Evolutionary conservation across 805 yeast genomes (phyloP).

Genomic region (Zygotorulaspora sp.): DNA sequence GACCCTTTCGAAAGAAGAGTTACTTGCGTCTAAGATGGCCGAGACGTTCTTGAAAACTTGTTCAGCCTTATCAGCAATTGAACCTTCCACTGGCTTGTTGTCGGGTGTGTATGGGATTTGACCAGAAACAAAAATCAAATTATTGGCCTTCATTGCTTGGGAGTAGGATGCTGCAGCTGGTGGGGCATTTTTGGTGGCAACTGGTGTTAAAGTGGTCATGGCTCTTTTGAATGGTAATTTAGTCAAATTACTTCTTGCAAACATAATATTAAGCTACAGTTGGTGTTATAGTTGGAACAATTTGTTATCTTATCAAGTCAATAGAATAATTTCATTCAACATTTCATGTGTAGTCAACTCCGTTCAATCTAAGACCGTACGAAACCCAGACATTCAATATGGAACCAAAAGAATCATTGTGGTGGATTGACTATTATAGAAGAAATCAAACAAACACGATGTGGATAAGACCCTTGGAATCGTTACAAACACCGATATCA

Average conservation of each 20-base stretch:
- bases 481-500: too few relatives aligned
- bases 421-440: too few relatives aligned
- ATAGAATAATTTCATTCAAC: too few relatives aligned
- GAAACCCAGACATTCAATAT: conserved; percentile 1
- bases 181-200: conserved; percentile 76
- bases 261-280: conserved; percentile 10
- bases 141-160: conserved; percentile 89
- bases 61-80: conserved; percentile 72
- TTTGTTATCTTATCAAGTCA: too few relatives aligned
- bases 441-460: too few relatives aligned
- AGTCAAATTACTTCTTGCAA: conserved; percentile 18
- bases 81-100: conserved; percentile 72
- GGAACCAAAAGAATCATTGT: too few relatives aligned
- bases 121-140: conserved; percentile 88
- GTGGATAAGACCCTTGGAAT: neutral
- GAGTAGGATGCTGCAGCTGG: conserved; percentile 96
- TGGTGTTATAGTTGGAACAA: too few relatives aligned
- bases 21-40: conserved; percentile 76
- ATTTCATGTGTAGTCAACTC: too few relatives aligned
- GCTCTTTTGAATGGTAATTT: conserved; percentile 22
- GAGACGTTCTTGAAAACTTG: conserved; percentile 65
- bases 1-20: conserved; percentile 75
- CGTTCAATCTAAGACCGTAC: too few relatives aligned
- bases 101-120: conserved; percentile 89
- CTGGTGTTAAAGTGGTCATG: conserved; percentile 38